These are phyloP conservation scores for Liquidambar formosana DNA, from an alignment of 164 flowering plant species.

Conservation along the genomic window DNA sequence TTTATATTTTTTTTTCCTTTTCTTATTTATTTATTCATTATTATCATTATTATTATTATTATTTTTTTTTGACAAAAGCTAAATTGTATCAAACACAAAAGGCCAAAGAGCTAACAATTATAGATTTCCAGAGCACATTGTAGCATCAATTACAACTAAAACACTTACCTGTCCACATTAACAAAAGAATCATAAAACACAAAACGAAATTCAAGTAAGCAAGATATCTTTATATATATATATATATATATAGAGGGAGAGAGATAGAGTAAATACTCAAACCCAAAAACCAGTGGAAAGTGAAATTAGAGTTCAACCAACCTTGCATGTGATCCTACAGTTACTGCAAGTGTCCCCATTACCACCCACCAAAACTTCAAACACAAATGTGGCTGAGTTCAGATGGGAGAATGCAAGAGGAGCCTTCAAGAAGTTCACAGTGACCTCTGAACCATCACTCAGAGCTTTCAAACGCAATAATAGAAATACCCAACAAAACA, in stretches of 20 bases:
- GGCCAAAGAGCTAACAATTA: background rate
- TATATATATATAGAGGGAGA: no score
- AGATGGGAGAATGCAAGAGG: slow-evolving; percentile 52
- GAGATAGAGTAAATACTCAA: background rate
- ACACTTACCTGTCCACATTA: no score
- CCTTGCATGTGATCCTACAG: slow-evolving; percentile 79
- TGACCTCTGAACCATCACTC: slow-evolving; percentile 38
- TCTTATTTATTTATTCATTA: no score
- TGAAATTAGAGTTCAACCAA: slow-evolving; percentile 19
- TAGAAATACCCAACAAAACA: slow-evolving; percentile 44
- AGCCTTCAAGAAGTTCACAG: slow-evolving; percentile 57
- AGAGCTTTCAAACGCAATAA: slow-evolving; percentile 29
- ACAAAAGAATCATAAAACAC: no score
- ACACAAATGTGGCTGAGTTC: slow-evolving; percentile 59
- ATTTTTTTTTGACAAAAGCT: no score
- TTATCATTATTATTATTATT: no score
- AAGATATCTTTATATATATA: no score
- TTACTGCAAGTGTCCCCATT: slow-evolving; percentile 40
- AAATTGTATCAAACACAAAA: no score
- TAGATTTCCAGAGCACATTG: background rate
- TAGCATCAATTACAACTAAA: no score
- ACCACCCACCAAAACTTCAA: slow-evolving; percentile 50
- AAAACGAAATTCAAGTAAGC: background rate
- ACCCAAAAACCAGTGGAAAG: background rate
- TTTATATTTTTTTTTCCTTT: no score